Base-by-base conservation (phyloP, 1,284 basidiomycete species). In the Heimioporus retisporus region DNA sequence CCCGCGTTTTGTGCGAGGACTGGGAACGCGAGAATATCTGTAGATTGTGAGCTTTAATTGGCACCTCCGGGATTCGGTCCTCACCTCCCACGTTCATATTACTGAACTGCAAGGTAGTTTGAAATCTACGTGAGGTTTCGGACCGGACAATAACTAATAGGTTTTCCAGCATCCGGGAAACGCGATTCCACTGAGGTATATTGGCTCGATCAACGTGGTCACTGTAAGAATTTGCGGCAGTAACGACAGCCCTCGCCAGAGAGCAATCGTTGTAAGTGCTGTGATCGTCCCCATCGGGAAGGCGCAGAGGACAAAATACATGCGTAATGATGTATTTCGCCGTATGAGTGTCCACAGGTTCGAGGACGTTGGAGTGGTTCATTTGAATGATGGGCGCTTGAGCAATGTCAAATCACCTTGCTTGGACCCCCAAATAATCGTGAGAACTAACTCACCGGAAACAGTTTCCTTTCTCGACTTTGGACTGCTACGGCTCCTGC, bases 21-120 rank as follows among this genome's bases (percentile, higher is more conserved):
- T 13, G 72, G 67, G 55, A 79, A 71, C 11, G 70, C 68, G 1
- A 80, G 61, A 28, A 74, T 25, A 57, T 44, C 43, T 44, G 18
- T 19, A 44, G 16, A 8, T 73, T 68, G 35, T 71, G 25, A 74
- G 42, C 7, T n/a, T 43, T n/a, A 10, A 6, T n/a, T 15, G 19
- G 25, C 55, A n/a, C n/a, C 3, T 10, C 35, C 35, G 4, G 42
- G 23, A 14, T 51, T 16, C 40, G 46, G 2, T 4, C 7, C 62
- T 44, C 35, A 70, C 69, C 68, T 62, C 69, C 68, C 21, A 23
- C 50, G 50, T 50, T 4, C 69, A 70, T 70, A 2, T 31, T 31
- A 25, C 28, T 7, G 2, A 70, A n/a, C 48, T 70, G 68, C 7
- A 53, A 56, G 11, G 35, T 44, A 14, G 64, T 28, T 23, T 46